Base-by-base conservation (phyloP, 2,329 filamentous ascomycete species). In the Aspergillus chevalieri region DNA sequence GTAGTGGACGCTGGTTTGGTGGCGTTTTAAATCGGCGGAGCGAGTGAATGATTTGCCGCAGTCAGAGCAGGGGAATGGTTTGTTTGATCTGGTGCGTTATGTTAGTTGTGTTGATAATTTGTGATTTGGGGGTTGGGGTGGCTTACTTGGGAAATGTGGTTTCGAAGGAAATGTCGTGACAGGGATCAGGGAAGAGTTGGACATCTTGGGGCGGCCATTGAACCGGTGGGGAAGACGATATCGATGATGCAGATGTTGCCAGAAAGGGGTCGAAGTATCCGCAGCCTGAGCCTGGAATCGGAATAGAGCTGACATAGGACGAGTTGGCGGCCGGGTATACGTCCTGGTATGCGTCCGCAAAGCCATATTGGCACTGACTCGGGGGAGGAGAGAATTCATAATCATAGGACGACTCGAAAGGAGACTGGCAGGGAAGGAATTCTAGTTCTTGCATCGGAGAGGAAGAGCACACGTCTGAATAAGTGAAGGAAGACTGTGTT, bases 21-120 rank as follows among this genome's bases (percentile, higher is more conserved):
- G 77, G 6, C 77, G 74, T 53, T 74, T 72, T 9, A 78, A 61
- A 56, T 80, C 77, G 6, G 74, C 75, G 41, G 69, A 65, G 43
- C 76, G 73, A 14, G 67, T 70, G 61, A 77, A 77, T 34, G 59
- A 60, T 63, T 70, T 66, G 28, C 60, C 58, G 49, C 67, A 70
- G 50, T 58, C 52, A n/a, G 60, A 55, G 55, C 67, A 70, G 5
- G 52, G 51, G 24, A 64, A 70, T 10, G 64, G 62, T 49, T 66
- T 66, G 28, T 52, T 45, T 7, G 59, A 57, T 48, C 66, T 69
- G 39, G 7, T 38, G 24, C 33, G 17, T 17, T 17, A 46, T 6
- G 17, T 17, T 14, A 42, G 52, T 56, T 48, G 52, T 49, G 44
- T 19, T 3, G n/a, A 5, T 17, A 3, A 17, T 30, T 30, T 30